phyloP scores from a whole-genome alignment of 306 rosid species.

The Albizia julibrissin region DNA sequence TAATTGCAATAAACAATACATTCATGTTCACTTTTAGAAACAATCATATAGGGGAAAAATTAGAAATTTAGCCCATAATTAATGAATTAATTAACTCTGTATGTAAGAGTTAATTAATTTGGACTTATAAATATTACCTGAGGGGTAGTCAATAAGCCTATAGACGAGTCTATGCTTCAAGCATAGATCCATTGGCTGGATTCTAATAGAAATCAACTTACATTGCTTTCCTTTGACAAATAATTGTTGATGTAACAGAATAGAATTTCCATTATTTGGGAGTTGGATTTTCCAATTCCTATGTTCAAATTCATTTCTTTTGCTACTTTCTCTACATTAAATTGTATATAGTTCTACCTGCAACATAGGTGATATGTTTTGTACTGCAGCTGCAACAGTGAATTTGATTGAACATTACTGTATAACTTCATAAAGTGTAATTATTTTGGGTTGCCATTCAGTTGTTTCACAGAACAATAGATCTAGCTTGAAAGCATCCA shows the following conservation, averaged over 20 bases:
- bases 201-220: background rate
- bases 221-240: background rate
- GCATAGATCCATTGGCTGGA: background rate
- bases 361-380: background rate
- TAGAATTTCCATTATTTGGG: background rate
- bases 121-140: too few relatives aligned
- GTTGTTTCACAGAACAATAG: constrained; percentile 55
- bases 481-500: constrained; percentile 59
- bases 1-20: too few relatives aligned
- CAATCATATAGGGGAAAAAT: too few relatives aligned
- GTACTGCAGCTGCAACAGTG: background rate
- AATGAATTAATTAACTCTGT: too few relatives aligned
- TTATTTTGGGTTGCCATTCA: constrained; percentile 41
- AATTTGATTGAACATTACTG: background rate
- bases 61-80: too few relatives aligned
- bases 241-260: background rate
- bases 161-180: background rate
- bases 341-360: background rate
- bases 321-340: too few relatives aligned
- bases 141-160: background rate
- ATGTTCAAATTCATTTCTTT: background rate
- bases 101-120: too few relatives aligned
- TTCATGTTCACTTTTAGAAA: too few relatives aligned
- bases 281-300: background rate
- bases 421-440: constrained; percentile 15